These are phyloP conservation scores for Alternaria arbusti DNA, from an alignment of 2,329 filamentous ascomycete genomes.

Conservation along the genomic window DNA sequence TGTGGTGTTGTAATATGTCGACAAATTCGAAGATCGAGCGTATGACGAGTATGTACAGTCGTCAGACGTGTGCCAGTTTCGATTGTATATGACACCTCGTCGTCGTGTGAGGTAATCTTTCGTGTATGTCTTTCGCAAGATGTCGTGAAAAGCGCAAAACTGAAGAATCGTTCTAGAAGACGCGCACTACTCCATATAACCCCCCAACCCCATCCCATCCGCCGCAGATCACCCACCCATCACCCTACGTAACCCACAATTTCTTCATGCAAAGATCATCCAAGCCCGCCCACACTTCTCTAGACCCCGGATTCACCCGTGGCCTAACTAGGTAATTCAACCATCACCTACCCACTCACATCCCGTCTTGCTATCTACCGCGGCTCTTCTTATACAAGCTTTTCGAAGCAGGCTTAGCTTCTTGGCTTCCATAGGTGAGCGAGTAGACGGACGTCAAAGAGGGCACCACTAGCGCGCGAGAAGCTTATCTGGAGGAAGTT, in stretches of 20 bases:
- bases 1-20: too few species aligned
- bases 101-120: too few species aligned
- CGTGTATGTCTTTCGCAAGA: too few species aligned
- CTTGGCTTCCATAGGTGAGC: neutral
- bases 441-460: neutral
- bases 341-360: neutral
- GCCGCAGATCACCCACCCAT: neutral
- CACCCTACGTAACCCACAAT: neutral
- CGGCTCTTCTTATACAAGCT: neutral
- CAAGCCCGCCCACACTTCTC: neutral
- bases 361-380: neutral
- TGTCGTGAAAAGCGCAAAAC: neutral
- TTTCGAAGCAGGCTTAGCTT: neutral
- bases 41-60: too few species aligned
- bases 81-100: too few species aligned
- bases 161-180: neutral
- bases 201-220: neutral
- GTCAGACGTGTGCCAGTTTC: too few species aligned
- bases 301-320: neutral
- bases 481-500: conserved; percentile 6
- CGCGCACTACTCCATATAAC: neutral
- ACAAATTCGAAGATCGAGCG: too few species aligned
- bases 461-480: conserved; percentile 5
- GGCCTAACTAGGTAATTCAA: too few species aligned
- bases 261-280: neutral